phyloP scores from a whole-genome alignment of 2,329 filamentous ascomycete genomes.

The Aspergillus novofumigatus region DNA sequence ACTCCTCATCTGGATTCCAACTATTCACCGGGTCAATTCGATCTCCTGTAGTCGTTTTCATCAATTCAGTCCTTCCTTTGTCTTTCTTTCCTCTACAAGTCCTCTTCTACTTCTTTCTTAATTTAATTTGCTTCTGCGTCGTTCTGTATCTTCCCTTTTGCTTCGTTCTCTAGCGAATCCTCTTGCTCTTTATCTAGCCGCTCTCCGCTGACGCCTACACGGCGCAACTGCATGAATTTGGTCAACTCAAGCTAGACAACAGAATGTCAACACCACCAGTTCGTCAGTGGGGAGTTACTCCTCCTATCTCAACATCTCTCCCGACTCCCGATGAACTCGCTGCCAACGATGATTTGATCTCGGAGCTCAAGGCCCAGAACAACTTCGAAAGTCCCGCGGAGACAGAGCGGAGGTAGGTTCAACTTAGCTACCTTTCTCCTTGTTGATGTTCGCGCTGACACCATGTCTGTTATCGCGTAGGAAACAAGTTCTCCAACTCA shows the following conservation, averaged over 20 bases:
- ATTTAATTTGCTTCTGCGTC: conserved; percentile 1
- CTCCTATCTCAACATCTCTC: conserved; percentile 71
- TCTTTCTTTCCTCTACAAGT: conserved; percentile 1
- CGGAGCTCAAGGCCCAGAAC: conserved; percentile 81
- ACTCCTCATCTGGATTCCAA: not conserved
- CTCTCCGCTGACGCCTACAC: not conserved
- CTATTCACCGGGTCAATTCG: not conserved
- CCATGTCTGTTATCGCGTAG: conserved; percentile 40
- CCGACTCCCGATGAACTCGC: conserved; percentile 74
- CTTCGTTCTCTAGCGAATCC: not conserved
- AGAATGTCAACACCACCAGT: conserved; percentile 34
- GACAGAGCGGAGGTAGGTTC: conserved; percentile 69
- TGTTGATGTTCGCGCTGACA: conserved; percentile 8
- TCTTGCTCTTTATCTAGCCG: not conserved
- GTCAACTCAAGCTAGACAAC: conserved; percentile 4
- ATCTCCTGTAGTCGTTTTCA: not conserved
- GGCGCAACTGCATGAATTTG: conserved; percentile 13
- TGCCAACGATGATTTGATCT: conserved; percentile 72
- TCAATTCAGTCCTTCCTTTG: conserved; percentile 4
- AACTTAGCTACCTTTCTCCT: conserved; percentile 1
- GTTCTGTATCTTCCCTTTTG: not conserved
- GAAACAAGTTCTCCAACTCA: conserved; percentile 66
- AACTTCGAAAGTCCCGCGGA: conserved; percentile 85
- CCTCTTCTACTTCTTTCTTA: conserved; percentile 3
- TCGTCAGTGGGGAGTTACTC: conserved; percentile 69